Conservation (phyloP, 306 rosid species). For the Malus asiatica region DNA sequence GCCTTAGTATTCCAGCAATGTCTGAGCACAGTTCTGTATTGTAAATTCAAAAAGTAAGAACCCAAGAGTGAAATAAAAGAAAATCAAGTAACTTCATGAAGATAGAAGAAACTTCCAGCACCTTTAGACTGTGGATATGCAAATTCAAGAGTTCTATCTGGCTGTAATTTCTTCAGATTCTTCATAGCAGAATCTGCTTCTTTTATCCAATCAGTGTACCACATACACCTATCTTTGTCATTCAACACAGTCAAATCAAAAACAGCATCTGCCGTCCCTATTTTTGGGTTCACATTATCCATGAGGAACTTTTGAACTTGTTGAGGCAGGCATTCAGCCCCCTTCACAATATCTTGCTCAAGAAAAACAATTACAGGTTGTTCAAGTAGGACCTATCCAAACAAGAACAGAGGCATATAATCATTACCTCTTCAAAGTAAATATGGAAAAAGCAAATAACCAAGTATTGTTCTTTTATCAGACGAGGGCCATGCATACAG, state of each 20-base stretch:
- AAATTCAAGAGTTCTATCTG: slow-evolving; percentile 19
- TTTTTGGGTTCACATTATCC: slow-evolving; percentile 20
- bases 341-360: slow-evolving; percentile 35
- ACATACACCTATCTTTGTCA: slow-evolving; percentile 57
- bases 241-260: slow-evolving; percentile 29
- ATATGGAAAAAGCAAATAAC: neutral
- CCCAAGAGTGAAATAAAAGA: neutral
- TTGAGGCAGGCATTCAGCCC: slow-evolving; percentile 26
- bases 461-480: no score
- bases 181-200: slow-evolving; percentile 23
- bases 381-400: slow-evolving; percentile 65
- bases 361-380: slow-evolving; percentile 59
- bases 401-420: slow-evolving; percentile 14
- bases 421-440: neutral
- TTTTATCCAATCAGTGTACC: slow-evolving; percentile 49
- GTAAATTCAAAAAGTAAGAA: neutral
- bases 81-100: neutral
- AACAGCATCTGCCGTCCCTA: slow-evolving; percentile 15
- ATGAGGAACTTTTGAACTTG: slow-evolving; percentile 30
- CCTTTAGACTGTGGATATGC: slow-evolving; percentile 17
- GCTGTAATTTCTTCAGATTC: slow-evolving; percentile 28
- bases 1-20: slow-evolving; percentile 21
- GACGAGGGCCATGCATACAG: no score
- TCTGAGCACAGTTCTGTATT: slow-evolving; percentile 21
- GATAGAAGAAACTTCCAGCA: slow-evolving; percentile 6